These are phyloP conservation scores for Heterobasidion annosum DNA, from an alignment of 1,284 basidiomycete genomes.

Conservation along the genomic window DNA sequence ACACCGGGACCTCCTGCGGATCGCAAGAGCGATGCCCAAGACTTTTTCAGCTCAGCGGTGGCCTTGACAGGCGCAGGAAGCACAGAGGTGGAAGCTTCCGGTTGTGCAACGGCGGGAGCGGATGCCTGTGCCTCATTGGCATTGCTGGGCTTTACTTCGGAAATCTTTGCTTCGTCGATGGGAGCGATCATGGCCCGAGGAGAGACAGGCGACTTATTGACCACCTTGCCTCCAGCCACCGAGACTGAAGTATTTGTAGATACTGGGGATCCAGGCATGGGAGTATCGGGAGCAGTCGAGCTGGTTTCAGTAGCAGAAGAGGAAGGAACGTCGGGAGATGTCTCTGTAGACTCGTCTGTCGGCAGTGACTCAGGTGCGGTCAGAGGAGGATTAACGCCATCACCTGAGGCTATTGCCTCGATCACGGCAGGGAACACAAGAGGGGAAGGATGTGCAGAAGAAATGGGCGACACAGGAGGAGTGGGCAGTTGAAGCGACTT, in stretches of 20 bases:
- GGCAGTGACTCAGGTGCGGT: not conserved
- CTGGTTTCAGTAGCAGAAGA: slow-evolving; percentile 25
- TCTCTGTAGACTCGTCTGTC: not conserved
- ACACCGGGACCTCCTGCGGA: slow-evolving; percentile 21
- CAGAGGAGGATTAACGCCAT: not conserved
- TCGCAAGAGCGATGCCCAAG: slow-evolving; percentile 72
- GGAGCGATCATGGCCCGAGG: slow-evolving; percentile 8
- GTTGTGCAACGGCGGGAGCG: slow-evolving; percentile 5
- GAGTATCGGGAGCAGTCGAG: slow-evolving; percentile 34
- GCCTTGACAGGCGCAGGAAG: slow-evolving; percentile 17
- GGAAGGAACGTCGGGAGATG: slow-evolving; percentile 13
- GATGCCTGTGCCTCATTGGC: slow-evolving; percentile 11
- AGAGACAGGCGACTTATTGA: slow-evolving; percentile 10
- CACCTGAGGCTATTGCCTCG: not conserved
- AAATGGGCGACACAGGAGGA: slow-evolving; percentile 31
- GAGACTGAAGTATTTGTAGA: slow-evolving; percentile 56
- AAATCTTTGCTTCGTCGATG: slow-evolving; percentile 3
- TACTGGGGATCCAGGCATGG: slow-evolving; percentile 45
- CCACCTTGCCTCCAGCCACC: slow-evolving; percentile 16
- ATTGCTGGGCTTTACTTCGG: slow-evolving; percentile 7
- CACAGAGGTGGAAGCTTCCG: slow-evolving; percentile 13
- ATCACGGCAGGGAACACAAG: not conserved
- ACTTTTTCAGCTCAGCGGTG: slow-evolving; percentile 41
- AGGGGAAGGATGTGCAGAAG: not conserved
- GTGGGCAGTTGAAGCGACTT: slow-evolving; percentile 42